A percentile compares a stretch with the other conserved stretches of the same genome.
Conservation (phyloP, 2,329 filamentous ascomycete genomes). For the Aspergillus sojae region DNA sequence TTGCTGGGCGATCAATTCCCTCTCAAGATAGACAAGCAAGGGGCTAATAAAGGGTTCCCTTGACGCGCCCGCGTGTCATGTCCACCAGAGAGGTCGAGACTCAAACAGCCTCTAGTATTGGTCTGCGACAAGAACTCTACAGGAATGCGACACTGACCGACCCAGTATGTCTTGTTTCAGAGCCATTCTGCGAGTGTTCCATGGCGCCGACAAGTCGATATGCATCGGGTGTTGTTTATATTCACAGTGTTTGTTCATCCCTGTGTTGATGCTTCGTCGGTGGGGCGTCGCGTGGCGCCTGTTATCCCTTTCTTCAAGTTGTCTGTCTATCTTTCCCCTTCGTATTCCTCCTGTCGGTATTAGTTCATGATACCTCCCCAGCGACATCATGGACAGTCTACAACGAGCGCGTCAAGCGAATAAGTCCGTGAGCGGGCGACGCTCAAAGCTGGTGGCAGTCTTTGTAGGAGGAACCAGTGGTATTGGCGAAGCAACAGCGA, state of each 20-base stretch:
- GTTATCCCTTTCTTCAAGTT: not conserved
- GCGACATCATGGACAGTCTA: not conserved
- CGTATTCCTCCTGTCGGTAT: not conserved
- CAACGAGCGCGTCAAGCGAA: not conserved
- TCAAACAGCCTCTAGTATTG: too few relatives aligned
- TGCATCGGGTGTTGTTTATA: not conserved
- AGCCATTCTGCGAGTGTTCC: too few relatives aligned
- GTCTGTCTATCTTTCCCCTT: not conserved
- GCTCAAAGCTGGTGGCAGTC: slow-evolving; percentile 41
- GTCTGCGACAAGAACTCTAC: too few relatives aligned
- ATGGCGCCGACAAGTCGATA: not conserved
- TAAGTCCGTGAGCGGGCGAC: not conserved
- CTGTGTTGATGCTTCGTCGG: not conserved
- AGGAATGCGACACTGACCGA: too few relatives aligned
- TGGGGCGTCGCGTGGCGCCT: not conserved
- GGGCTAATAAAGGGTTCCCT: not conserved
- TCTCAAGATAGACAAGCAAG: not conserved
- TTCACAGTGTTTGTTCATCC: not conserved
- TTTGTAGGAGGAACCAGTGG: slow-evolving; percentile 57
- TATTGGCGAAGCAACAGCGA: slow-evolving; percentile 53
- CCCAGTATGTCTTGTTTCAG: too few relatives aligned
- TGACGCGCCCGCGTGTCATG: not conserved
- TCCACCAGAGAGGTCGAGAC: too few relatives aligned
- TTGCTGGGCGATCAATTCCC: too few relatives aligned
- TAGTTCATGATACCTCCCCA: not conserved